A percentile compares a stretch with the other conserved stretches of the same genome.
Conservation (phyloP, 805 yeast species). For the Candida xiaguanensis region DNA sequence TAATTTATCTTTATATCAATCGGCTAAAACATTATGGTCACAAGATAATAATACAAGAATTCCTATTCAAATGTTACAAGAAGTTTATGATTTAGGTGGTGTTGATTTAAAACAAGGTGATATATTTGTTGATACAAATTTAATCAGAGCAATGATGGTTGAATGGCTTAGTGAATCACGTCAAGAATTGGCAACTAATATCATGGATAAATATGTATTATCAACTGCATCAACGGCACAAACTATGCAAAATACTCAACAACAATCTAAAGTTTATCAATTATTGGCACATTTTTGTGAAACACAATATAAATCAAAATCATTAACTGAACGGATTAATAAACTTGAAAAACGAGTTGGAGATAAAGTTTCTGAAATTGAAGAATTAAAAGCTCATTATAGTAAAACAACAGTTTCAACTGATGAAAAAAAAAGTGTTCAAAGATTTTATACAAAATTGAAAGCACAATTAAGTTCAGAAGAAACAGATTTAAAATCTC, state of each 20-base stretch:
- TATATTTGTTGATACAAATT: slow-evolving; percentile 17
- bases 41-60: slow-evolving; percentile 42
- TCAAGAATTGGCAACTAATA: slow-evolving; percentile 58
- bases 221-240: slow-evolving; percentile 29
- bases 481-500: slow-evolving; percentile 36
- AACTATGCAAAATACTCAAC: slow-evolving; percentile 10
- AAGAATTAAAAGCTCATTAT: slow-evolving; percentile 44
- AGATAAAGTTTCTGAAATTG: slow-evolving; percentile 44
- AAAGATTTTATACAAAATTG: slow-evolving; percentile 48
- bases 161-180: slow-evolving; percentile 72
- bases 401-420: slow-evolving; percentile 37
- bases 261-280: slow-evolving; percentile 47
- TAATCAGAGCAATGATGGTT: slow-evolving; percentile 44
- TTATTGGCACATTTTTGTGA: slow-evolving; percentile 74
- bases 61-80: slow-evolving; percentile 54
- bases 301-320: slow-evolving; percentile 48
- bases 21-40: slow-evolving; percentile 65
- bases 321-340: slow-evolving; percentile 41
- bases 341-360: slow-evolving; percentile 38
- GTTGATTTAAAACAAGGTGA: slow-evolving; percentile 14
- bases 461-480: slow-evolving; percentile 49
- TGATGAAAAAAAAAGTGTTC: slow-evolving; percentile 50
- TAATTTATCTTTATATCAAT: slow-evolving; percentile 36
- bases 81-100: slow-evolving; percentile 11
- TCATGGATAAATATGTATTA: slow-evolving; percentile 55